Evolutionary conservation across 75 land plant genomes (phyloP).

Genomic region (Sequoia sempervirens): DNA sequence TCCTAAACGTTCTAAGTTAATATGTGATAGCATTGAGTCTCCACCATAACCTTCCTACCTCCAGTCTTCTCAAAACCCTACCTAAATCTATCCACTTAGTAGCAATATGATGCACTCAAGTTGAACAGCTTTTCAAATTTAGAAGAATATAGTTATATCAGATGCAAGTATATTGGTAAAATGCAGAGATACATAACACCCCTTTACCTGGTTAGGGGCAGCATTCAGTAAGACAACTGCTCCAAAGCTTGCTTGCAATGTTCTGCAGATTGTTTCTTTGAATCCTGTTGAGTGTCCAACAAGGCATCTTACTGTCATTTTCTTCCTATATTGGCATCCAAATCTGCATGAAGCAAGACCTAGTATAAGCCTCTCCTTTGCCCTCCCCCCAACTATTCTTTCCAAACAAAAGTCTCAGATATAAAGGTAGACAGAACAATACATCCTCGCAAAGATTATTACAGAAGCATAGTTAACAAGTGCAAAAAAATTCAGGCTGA

Average conservation of each 20-base stretch:
- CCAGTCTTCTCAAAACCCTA: background rate
- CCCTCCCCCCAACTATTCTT: background rate
- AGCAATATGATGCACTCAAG: background rate
- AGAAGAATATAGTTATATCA: background rate
- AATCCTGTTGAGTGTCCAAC: background rate
- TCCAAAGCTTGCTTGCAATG: background rate
- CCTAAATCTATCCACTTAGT: background rate
- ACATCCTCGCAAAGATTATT: background rate
- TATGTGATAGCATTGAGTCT: background rate
- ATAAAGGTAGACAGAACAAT: background rate
- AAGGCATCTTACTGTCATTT: background rate
- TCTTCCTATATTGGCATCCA: background rate
- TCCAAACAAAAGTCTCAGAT: background rate
- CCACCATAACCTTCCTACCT: background rate
- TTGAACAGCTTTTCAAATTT: background rate
- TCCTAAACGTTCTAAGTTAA: background rate
- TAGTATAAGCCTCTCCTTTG: background rate
- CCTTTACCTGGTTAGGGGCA: conserved; percentile 7
- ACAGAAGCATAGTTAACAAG: background rate
- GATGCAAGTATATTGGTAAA: conserved; percentile 2
- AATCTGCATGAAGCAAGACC: conserved; percentile 2
- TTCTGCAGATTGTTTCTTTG: background rate
- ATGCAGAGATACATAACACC: background rate
- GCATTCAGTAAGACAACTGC: conserved; percentile 6
- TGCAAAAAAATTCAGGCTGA: background rate